These are phyloP conservation scores for Penicillium sp. DNA, from an alignment of 2,329 filamentous ascomycete species.

Conservation along the genomic window DNA sequence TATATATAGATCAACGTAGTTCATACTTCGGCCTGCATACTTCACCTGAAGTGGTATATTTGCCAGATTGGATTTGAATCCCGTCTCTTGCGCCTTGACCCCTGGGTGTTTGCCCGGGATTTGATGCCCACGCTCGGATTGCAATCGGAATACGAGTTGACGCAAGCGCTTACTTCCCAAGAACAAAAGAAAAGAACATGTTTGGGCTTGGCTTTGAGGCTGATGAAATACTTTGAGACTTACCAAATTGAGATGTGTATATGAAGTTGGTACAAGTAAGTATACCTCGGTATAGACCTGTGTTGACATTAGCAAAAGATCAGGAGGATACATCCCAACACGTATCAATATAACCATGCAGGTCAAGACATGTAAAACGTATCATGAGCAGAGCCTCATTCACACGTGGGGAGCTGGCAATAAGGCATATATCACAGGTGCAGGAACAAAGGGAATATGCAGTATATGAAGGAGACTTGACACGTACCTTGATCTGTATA, in stretches of 20 bases:
- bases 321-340: background rate
- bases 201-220: background rate
- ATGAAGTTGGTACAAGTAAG: background rate
- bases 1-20: background rate
- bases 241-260: background rate
- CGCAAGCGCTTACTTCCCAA: constrained; percentile 5
- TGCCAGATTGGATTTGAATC: background rate
- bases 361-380: background rate
- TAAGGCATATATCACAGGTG: background rate
- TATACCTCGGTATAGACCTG: background rate
- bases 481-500: constrained; percentile 17
- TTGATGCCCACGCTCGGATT: constrained; percentile 12
- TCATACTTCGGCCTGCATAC: background rate
- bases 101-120: background rate
- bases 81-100: constrained; percentile 6
- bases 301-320: background rate
- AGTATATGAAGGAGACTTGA: background rate
- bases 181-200: background rate
- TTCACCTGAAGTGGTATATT: background rate
- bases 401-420: background rate
- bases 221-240: background rate
- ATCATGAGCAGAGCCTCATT: constrained; percentile 6
- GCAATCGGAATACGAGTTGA: constrained; percentile 17
- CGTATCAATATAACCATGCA: background rate
- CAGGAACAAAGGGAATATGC: constrained; percentile 5